phyloP scores from a whole-genome alignment of 495 filamentous ascomycete genomes.

The Daldinia childiae region DNA sequence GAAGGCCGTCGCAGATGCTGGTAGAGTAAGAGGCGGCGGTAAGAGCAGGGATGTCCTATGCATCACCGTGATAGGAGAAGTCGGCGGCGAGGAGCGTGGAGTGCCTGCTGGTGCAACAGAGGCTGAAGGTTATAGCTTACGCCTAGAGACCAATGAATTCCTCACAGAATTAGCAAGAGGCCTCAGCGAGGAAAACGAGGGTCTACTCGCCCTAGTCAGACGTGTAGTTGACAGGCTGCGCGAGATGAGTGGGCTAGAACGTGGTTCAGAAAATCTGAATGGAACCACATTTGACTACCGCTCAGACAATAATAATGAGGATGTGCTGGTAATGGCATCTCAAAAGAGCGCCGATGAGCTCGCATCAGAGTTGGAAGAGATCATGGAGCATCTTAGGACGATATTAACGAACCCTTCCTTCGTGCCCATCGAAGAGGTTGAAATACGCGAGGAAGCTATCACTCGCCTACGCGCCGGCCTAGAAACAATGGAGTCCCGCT shows the following conservation, averaged over 20 bases:
- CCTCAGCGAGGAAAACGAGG: conserved; percentile 94
- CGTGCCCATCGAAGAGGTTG: conserved; percentile 93
- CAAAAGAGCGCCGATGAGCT: conserved; percentile 73
- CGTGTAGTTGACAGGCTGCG: conserved; percentile 75
- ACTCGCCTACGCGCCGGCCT: conserved; percentile 79
- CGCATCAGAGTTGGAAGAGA: conserved; percentile 72
- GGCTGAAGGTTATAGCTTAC: conserved; percentile 74
- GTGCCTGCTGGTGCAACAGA: conserved; percentile 60
- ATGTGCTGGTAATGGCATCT: conserved; percentile 59
- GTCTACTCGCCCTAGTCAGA: conserved; percentile 75
- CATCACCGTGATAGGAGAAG: conserved; percentile 63
- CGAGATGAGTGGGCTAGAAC: conserved; percentile 80
- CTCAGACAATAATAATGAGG: conserved; percentile 46
- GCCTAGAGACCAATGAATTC: conserved; percentile 90
- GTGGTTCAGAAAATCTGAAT: conserved; percentile 45
- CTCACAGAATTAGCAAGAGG: conserved; percentile 87
- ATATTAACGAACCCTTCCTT: conserved; percentile 95
- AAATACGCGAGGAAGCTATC: conserved; percentile 90
- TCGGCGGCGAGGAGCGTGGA: conserved; percentile 47
- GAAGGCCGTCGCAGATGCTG: conserved; percentile 69
- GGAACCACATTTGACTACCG: conserved; percentile 46
- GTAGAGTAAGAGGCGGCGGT: conserved; percentile 56
- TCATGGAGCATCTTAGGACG: conserved; percentile 80
- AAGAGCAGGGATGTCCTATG: conserved; percentile 62
- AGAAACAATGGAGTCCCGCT: conserved; percentile 89